phyloP scores from a whole-genome alignment of 2,329 filamentous ascomycete species.

The Scytalidium sp. region DNA sequence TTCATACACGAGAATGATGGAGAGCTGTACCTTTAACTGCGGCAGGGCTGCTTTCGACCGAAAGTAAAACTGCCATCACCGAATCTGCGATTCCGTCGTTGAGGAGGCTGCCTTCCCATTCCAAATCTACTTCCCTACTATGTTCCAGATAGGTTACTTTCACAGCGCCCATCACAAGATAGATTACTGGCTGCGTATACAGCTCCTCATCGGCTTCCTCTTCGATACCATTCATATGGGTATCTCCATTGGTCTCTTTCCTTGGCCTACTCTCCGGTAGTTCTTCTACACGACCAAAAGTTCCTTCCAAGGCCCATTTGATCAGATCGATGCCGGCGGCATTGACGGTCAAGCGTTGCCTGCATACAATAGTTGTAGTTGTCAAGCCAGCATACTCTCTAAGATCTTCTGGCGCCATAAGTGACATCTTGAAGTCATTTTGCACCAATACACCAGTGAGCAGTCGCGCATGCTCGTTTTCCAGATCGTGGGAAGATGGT shows the following conservation, averaged over 20 bases:
- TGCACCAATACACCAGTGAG: slow-evolving; percentile 92
- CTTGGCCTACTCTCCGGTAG: slow-evolving; percentile 33
- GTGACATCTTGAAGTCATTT: slow-evolving; percentile 93
- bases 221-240: slow-evolving; percentile 32
- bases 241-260: slow-evolving; percentile 39
- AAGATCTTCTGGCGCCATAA: slow-evolving; percentile 96
- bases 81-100: slow-evolving; percentile 99
- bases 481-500: slow-evolving; percentile 27
- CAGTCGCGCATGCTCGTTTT: slow-evolving; percentile 52
- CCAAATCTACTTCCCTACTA: slow-evolving; percentile 80
- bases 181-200: slow-evolving; percentile 49
- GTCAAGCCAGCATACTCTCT: slow-evolving; percentile 96
- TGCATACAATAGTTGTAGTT: slow-evolving; percentile 90
- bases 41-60: slow-evolving; percentile 89
- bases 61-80: slow-evolving; percentile 87
- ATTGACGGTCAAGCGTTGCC: slow-evolving; percentile 82
- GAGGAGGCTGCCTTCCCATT: slow-evolving; percentile 97
- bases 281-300: slow-evolving; percentile 83
- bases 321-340: slow-evolving; percentile 90
- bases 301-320: slow-evolving; percentile 89
- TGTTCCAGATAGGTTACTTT: slow-evolving; percentile 68
- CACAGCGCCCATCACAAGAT: slow-evolving; percentile 86
- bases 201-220: slow-evolving; percentile 67
- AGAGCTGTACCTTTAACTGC: slow-evolving; percentile 76
- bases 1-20: not conserved